phyloP scores from a whole-genome alignment of 805 yeast species.

The Isabelozyma pseudorhagii region DNA sequence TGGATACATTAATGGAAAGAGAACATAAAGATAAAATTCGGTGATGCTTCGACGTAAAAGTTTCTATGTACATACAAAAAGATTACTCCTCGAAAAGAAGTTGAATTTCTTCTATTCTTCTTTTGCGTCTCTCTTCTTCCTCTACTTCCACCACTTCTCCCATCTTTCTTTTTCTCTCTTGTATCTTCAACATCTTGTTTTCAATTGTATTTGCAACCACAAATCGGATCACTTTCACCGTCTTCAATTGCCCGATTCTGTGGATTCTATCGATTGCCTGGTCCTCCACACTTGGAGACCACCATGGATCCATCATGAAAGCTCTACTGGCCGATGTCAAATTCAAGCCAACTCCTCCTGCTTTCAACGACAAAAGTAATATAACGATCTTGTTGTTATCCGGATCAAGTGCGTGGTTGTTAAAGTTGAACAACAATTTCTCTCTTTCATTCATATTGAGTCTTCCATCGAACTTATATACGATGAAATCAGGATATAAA shows the following conservation, averaged over 20 bases:
- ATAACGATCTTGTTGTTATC: conserved; percentile 39
- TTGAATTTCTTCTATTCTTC: conserved; percentile 71
- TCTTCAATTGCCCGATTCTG: conserved; percentile 77
- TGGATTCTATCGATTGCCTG: conserved; percentile 92
- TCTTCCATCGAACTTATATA: conserved; percentile 81
- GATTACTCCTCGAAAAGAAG: conserved; percentile 52
- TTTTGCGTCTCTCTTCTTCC: conserved; percentile 68
- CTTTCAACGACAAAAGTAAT: conserved; percentile 72
- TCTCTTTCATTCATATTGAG: conserved; percentile 64
- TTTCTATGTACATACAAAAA: not conserved
- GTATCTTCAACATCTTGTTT: conserved; percentile 83
- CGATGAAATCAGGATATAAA: conserved; percentile 44
- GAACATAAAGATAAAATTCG: no score
- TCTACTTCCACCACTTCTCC: conserved; percentile 78
- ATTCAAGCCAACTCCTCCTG: conserved; percentile 93
- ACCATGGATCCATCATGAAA: conserved; percentile 94
- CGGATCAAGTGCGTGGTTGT: conserved; percentile 9
- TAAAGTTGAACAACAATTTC: conserved; percentile 56
- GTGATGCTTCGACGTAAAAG: no score
- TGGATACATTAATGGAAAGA: no score
- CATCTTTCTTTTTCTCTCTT: conserved; percentile 74
- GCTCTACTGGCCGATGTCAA: conserved; percentile 82
- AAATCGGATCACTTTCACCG: conserved; percentile 74
- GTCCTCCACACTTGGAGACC: conserved; percentile 90
- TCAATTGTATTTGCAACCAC: conserved; percentile 83